phyloP scores from a whole-genome alignment of 331 rosid species.

The Telfairia occidentalis region DNA sequence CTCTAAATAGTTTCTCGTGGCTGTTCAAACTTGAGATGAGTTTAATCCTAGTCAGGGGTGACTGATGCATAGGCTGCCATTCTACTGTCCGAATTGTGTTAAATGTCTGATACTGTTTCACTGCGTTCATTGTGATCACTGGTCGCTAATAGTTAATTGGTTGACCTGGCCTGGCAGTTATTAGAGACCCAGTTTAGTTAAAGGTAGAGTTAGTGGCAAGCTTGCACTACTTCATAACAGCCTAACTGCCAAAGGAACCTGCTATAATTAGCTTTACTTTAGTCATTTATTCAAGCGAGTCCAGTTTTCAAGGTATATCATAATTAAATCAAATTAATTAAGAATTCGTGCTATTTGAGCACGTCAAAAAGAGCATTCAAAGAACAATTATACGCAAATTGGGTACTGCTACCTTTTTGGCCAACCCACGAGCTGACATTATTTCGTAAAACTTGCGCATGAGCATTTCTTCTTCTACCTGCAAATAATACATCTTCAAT shows the following conservation, averaged over 20 bases:
- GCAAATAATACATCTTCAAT: background rate
- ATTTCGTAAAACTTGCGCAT: slow-evolving; percentile 40
- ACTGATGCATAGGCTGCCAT: background rate
- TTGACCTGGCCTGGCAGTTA: background rate
- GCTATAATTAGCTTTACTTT: background rate
- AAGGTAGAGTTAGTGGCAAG: background rate
- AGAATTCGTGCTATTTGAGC: background rate
- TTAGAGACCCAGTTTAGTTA: background rate
- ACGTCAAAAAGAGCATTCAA: background rate
- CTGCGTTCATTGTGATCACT: background rate
- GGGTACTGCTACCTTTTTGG: slow-evolving; percentile 22
- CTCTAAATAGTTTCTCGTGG: background rate
- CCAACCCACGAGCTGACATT: slow-evolving; percentile 31
- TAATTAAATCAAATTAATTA: background rate
- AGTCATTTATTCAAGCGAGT: background rate
- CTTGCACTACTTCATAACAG: background rate
- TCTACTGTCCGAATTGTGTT: background rate
- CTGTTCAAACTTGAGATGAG: background rate
- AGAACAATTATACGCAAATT: background rate
- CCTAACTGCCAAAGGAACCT: background rate
- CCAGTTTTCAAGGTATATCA: background rate
- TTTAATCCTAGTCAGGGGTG: background rate
- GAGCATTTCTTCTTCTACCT: slow-evolving; percentile 56
- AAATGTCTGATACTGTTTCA: background rate
- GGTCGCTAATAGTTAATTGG: background rate